phyloP scores from a whole-genome alignment of 2,329 filamentous ascomycete species.

The Simplicillium sp. region DNA sequence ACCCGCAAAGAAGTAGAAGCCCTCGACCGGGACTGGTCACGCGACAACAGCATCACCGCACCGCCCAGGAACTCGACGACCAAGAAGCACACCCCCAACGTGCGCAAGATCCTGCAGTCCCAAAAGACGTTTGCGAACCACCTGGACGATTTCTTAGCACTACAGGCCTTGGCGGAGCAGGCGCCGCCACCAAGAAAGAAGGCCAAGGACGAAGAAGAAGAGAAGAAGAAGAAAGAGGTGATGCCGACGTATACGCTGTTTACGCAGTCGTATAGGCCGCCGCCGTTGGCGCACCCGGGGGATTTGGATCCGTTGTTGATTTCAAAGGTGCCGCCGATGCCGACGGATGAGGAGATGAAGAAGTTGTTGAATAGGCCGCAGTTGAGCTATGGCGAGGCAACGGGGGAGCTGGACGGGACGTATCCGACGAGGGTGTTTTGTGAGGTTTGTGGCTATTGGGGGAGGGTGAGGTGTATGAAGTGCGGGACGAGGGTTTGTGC shows the following conservation, averaged over 20 bases:
- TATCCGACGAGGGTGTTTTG: conserved; percentile 61
- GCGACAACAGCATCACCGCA: conserved; percentile 62
- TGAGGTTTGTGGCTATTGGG: conserved; percentile 77
- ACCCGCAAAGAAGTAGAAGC: conserved; percentile 73
- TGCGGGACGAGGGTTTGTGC: conserved; percentile 74
- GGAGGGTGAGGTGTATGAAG: conserved; percentile 63
- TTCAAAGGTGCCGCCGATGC: conserved; percentile 47
- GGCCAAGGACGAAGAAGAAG: neutral
- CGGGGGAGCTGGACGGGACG: conserved; percentile 31
- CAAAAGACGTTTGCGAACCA: conserved; percentile 81
- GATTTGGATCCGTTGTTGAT: conserved; percentile 50
- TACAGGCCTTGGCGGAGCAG: conserved; percentile 34
- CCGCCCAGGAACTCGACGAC: conserved; percentile 42
- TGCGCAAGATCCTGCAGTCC: conserved; percentile 68
- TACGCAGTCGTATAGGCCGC: conserved; percentile 19
- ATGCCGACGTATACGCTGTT: conserved; percentile 20
- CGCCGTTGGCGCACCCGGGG: conserved; percentile 30
- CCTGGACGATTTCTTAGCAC: conserved; percentile 67
- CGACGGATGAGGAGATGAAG: conserved; percentile 52
- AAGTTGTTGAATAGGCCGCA: conserved; percentile 54
- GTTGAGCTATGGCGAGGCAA: conserved; percentile 57
- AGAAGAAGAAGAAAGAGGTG: conserved; percentile 1
- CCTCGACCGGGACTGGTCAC: conserved; percentile 70
- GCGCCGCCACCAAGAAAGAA: conserved; percentile 18
- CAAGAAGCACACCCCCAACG: conserved; percentile 56